Conservation (phyloP, 768 basidiomycete genomes). For the Trametes coccinea region DNA sequence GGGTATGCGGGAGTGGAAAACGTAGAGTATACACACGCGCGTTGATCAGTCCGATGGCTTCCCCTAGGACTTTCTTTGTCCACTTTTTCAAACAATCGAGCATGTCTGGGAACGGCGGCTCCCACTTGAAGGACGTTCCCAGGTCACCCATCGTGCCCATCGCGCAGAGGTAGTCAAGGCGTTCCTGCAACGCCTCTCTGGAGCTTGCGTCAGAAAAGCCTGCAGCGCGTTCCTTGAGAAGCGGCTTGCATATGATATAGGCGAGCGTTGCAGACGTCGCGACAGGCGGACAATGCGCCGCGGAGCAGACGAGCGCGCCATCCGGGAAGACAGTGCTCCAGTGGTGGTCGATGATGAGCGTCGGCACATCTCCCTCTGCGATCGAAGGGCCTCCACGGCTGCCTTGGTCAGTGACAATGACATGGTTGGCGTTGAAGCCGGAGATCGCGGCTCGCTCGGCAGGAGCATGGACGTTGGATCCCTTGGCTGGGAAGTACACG, state of each 20-base stretch:
- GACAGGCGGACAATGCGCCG: slow-evolving; percentile 42
- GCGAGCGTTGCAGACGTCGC: slow-evolving; percentile 45
- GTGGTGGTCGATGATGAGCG: slow-evolving; percentile 51
- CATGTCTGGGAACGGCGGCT: slow-evolving; percentile 33
- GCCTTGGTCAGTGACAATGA: slow-evolving; percentile 49
- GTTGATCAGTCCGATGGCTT: slow-evolving; percentile 45
- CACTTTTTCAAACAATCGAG: slow-evolving; percentile 34
- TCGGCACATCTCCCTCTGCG: slow-evolving; percentile 24
- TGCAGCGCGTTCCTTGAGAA: slow-evolving; percentile 21
- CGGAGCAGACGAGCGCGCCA: slow-evolving; percentile 37
- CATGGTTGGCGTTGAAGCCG: slow-evolving; percentile 29
- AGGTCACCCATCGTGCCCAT: slow-evolving; percentile 47
- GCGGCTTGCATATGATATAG: slow-evolving; percentile 40
- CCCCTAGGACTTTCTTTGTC: slow-evolving; percentile 41
- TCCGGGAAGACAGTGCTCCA: slow-evolving; percentile 42
- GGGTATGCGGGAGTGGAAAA: neutral
- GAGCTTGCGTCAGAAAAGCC: neutral
- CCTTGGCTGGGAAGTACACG: slow-evolving; percentile 44
- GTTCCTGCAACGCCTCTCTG: slow-evolving; percentile 16
- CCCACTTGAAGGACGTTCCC: slow-evolving; percentile 33
- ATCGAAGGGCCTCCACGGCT: slow-evolving; percentile 40
- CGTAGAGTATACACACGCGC: slow-evolving; percentile 33
- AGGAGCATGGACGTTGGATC: slow-evolving; percentile 40
- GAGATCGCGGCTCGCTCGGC: slow-evolving; percentile 35
- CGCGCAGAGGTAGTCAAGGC: slow-evolving; percentile 40